These are phyloP conservation scores for Scutellaria galericulata DNA, from an alignment of 257 asterid genomes.

Conservation along the genomic window DNA sequence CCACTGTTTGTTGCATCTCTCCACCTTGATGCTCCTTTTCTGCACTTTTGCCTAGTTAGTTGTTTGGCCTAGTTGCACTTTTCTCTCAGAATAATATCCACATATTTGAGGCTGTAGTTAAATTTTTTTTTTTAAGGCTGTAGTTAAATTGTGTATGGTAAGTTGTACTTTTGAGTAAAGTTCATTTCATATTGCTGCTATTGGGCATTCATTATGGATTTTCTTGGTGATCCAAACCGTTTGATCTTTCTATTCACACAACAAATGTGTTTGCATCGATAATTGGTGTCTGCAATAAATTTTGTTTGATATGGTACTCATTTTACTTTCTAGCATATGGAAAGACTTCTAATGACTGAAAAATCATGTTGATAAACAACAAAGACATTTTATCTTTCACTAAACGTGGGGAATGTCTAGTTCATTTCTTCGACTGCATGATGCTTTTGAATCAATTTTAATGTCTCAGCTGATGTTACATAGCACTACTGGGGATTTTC, in stretches of 20 bases:
- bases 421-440: not conserved
- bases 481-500: not conserved
- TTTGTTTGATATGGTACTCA: not conserved
- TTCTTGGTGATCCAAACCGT: not conserved
- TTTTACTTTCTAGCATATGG: not conserved
- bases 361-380: not conserved
- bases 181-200: not conserved
- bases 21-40: not conserved
- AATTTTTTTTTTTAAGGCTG: not conserved
- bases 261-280: not conserved
- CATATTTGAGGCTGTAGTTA: not conserved
- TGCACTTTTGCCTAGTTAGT: not conserved
- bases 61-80: not conserved
- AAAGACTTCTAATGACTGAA: not conserved
- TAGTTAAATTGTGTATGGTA: not conserved
- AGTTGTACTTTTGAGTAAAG: not conserved
- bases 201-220: not conserved
- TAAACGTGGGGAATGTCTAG: too few relatives aligned
- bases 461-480: not conserved
- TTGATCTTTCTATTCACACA: not conserved
- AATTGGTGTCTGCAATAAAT: not conserved
- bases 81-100: not conserved
- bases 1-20: too few relatives aligned
- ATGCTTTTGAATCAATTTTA: slow-evolving; percentile 11
- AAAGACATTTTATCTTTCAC: too few relatives aligned